A percentile compares a stretch with the other conserved stretches of the same genome.
Conservation (phyloP, 2,329 filamentous ascomycete genomes). For the Corinectria fuckeliana region DNA sequence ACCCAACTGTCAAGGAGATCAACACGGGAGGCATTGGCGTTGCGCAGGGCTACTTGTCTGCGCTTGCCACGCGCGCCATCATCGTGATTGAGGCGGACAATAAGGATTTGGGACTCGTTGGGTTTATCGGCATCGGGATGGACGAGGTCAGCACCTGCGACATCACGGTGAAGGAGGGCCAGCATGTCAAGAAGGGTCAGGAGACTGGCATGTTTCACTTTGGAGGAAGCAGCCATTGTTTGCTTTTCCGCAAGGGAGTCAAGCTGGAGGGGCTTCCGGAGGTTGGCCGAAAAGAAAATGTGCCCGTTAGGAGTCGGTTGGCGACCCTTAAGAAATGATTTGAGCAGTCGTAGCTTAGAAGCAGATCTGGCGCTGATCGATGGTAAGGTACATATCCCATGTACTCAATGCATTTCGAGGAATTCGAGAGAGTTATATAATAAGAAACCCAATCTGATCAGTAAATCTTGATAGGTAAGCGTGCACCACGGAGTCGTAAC, state of each 20-base stretch:
- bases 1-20: constrained; percentile 33
- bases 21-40: constrained; percentile 50
- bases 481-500: too few species aligned
- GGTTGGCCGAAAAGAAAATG: constrained; percentile 46
- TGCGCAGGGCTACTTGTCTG: constrained; percentile 70
- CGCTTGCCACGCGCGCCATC: constrained; percentile 71
- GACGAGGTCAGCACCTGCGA: constrained; percentile 78
- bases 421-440: too few species aligned
- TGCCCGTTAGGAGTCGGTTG: constrained; percentile 48
- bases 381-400: too few species aligned
- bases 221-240: constrained; percentile 73
- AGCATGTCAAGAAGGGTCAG: constrained; percentile 72
- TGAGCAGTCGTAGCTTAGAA: too few species aligned
- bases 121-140: constrained; percentile 76
- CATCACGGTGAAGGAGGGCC: constrained; percentile 70
- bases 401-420: too few species aligned
- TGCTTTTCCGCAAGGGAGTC: constrained; percentile 68
- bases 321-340: constrained; percentile 38
- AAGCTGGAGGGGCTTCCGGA: constrained; percentile 50
- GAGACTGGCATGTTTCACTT: constrained; percentile 82
- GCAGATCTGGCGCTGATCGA: too few species aligned
- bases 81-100: constrained; percentile 77
- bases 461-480: too few species aligned
- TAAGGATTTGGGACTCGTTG: constrained; percentile 70
- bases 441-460: too few species aligned